Evolutionary conservation across 2,329 filamentous ascomycete species (phyloP).

Genomic region (Exserohilum turcica): DNA sequence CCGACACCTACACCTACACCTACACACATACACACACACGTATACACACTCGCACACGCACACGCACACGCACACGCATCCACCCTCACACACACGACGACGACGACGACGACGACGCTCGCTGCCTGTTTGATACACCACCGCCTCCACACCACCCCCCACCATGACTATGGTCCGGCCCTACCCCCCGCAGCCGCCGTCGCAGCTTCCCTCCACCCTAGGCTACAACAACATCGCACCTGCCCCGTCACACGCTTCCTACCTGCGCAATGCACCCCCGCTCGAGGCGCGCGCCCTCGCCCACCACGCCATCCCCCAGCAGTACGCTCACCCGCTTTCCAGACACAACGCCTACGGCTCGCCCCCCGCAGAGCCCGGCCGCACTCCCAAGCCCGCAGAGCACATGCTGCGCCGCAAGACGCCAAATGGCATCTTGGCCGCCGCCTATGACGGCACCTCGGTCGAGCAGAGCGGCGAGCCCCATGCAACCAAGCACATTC

Average conservation of each 20-base stretch:
- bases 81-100: no score
- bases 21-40: slow-evolving; percentile 4
- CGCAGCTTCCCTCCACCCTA: slow-evolving; percentile 34
- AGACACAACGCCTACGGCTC: slow-evolving; percentile 45
- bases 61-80: slow-evolving; percentile 3
- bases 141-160: slow-evolving; percentile 16
- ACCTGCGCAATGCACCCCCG: slow-evolving; percentile 33
- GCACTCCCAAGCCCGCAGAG: slow-evolving; percentile 57
- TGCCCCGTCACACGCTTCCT: slow-evolving; percentile 31
- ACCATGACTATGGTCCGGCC: slow-evolving; percentile 49
- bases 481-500: slow-evolving; percentile 81
- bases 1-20: no score
- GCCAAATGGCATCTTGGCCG: slow-evolving; percentile 88
- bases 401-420: slow-evolving; percentile 89
- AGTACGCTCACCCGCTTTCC: slow-evolving; percentile 49
- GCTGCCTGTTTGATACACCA: background rate
- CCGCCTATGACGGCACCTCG: slow-evolving; percentile 85
- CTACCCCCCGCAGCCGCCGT: slow-evolving; percentile 42
- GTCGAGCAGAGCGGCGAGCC: slow-evolving; percentile 73
- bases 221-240: slow-evolving; percentile 33
- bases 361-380: slow-evolving; percentile 32
- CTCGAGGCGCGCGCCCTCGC: slow-evolving; percentile 30
- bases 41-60: slow-evolving; percentile 3
- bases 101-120: no score
- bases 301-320: slow-evolving; percentile 38